Evolutionary conservation across 805 yeast genomes (phyloP), one percentile per base, ranked within the genome.

Genomic region (Schwanniomyces polymorphus): DNA sequence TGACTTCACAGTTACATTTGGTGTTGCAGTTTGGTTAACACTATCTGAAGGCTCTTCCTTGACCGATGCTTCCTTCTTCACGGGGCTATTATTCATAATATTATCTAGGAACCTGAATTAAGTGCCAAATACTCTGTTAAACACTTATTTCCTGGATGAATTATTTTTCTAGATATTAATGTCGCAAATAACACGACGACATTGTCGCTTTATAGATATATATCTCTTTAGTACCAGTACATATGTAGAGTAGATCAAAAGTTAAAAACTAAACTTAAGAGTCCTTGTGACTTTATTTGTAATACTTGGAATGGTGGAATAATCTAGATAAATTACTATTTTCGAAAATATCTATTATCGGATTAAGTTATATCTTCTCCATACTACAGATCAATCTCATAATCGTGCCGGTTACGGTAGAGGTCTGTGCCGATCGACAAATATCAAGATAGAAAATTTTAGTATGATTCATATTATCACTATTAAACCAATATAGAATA

Each of bases 61-160:
- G 27, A 64, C 59, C 11, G 50, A 45, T 16, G 56, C 59, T 45
- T 65, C 71, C 49, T 58, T 58, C 51, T 65, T 64, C 41, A 61
- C 55, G 35, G 63, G 59, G 38, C 58, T 54, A 42, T 55, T 61
- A 55, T 60, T 59, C 69, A 65, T 63, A 53, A 34, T 48, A 28
- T 41, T 17, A 46, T 26, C 14, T 29, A 37, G 26, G 17, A 14
- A 26, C 21, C 25, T 29, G 42, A 21, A 17, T 14, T 17, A 21
- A 14, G 17, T 44, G 35, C 23, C 23, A 21, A 21, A 21, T 21
- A 21, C 23, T 21, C 23, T 4, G 5, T 4, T 4, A 21, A 21
- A 21, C 23, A 21, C 23, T 21, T 21, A 21, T 5, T 42, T 10
- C 16, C 9, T 18, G 17, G 21, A 14, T 27, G n/a, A 23, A 42